These are phyloP conservation scores for Yarrowia alimentaria DNA, from an alignment of 805 yeast species.

Conservation along the genomic window DNA sequence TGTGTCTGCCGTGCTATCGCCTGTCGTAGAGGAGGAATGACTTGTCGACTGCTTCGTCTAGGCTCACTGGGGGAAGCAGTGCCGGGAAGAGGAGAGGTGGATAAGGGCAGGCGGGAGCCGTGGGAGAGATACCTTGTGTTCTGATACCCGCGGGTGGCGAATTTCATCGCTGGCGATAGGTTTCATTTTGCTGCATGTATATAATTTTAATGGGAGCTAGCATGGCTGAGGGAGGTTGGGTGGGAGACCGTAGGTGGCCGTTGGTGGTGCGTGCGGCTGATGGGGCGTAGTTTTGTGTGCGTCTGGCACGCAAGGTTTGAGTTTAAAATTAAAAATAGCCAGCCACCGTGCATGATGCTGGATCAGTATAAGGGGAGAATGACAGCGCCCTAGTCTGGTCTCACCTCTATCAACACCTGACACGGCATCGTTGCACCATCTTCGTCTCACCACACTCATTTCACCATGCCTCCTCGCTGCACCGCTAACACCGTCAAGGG, in stretches of 20 bases:
- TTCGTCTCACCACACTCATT: neutral
- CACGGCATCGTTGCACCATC: too few species aligned
- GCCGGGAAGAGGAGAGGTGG: neutral
- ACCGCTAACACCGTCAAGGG: slow-evolving; percentile 12
- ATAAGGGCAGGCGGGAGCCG: too few species aligned
- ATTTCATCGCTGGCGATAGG: neutral
- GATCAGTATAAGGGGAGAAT: neutral
- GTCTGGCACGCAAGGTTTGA: neutral
- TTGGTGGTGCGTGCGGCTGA: slow-evolving; percentile 8
- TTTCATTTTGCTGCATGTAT: slow-evolving; percentile 18
- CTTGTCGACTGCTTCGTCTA: slow-evolving; percentile 14
- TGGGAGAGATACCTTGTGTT: too few species aligned
- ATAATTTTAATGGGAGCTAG: slow-evolving; percentile 9
- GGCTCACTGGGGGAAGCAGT: neutral
- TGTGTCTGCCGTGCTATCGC: slow-evolving; percentile 16
- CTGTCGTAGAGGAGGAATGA: slow-evolving; percentile 18
- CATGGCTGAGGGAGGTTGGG: too few species aligned
- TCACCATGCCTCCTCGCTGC: slow-evolving; percentile 4
- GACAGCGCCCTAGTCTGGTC: too few species aligned
- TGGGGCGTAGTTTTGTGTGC: slow-evolving; percentile 6
- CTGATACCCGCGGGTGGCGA: slow-evolving; percentile 9
- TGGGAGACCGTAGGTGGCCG: neutral
- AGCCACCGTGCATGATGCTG: neutral
- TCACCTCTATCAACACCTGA: too few species aligned
- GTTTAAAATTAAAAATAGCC: slow-evolving; percentile 14